phyloP scores from a whole-genome alignment of 73 alveolate species.

The Tetrahymena malaccensis region DNA sequence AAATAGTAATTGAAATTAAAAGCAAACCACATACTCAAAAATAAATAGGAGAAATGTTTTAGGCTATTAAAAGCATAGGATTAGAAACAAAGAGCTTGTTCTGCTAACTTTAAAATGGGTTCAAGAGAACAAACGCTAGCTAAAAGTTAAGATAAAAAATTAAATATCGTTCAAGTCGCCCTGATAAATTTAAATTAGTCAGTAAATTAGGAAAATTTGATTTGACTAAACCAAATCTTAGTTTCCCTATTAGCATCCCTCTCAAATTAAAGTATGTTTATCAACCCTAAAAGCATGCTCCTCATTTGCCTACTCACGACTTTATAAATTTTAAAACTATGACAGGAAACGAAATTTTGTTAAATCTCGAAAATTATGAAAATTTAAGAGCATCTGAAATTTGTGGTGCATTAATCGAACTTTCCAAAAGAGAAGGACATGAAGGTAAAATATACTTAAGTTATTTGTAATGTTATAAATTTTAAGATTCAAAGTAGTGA shows the following conservation, averaged over 20 bases:
- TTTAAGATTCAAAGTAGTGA: not conserved
- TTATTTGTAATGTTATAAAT: not conserved
- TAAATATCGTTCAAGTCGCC: not conserved
- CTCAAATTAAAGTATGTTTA: not conserved
- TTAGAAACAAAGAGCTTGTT: not conserved
- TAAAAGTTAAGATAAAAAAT: not conserved
- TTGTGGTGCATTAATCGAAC: constrained; percentile 39
- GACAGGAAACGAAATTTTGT: constrained; percentile 55
- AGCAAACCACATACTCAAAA: not conserved
- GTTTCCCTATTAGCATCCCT: not conserved
- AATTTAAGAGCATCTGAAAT: constrained; percentile 41
- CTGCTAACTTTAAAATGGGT: not conserved
- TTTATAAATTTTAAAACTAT: constrained; percentile 47
- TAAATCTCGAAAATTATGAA: constrained; percentile 47
- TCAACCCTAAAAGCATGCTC: not conserved
- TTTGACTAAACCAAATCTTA: not conserved
- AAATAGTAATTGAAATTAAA: not conserved
- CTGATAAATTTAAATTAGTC: not conserved
- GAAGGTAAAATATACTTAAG: not conserved
- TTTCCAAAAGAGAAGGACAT: constrained; percentile 35
- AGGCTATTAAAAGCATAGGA: not conserved
- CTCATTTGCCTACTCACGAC: constrained; percentile 18
- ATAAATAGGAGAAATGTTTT: not conserved
- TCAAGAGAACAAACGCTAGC: not conserved
- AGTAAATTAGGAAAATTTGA: not conserved